Conservation (phyloP, 345 rosid species). For the Lepidium sativum region DNA sequence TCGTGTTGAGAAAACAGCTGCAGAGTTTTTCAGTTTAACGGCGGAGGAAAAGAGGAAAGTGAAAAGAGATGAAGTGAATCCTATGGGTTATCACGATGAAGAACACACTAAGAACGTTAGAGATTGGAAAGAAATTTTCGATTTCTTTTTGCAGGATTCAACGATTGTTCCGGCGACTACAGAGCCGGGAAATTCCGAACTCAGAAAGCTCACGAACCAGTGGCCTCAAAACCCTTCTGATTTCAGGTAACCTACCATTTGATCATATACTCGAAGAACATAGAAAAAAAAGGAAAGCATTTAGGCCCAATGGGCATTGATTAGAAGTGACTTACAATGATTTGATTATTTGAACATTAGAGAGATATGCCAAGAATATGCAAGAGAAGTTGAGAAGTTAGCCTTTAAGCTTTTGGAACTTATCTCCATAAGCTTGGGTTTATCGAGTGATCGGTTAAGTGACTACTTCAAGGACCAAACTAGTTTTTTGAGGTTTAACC, state of each 20-base stretch:
- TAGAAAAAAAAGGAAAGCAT: neutral
- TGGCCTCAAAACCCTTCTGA: slow-evolving; percentile 61
- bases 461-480: slow-evolving; percentile 68
- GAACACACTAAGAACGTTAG: slow-evolving; percentile 90
- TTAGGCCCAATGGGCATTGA: slow-evolving; percentile 15
- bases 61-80: slow-evolving; percentile 53
- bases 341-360: slow-evolving; percentile 33
- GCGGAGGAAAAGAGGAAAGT: slow-evolving; percentile 55
- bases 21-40: slow-evolving; percentile 44
- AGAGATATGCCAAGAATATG: slow-evolving; percentile 62
- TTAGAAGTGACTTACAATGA: no score
- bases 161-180: slow-evolving; percentile 50
- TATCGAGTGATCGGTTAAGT: slow-evolving; percentile 37
- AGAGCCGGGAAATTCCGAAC: slow-evolving; percentile 39
- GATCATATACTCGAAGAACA: neutral
- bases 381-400: slow-evolving; percentile 51
- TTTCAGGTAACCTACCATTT: slow-evolving; percentile 41
- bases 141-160: slow-evolving; percentile 51
- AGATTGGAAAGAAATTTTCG: slow-evolving; percentile 92
- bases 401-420: slow-evolving; percentile 55
- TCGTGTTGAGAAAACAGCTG: slow-evolving; percentile 33
- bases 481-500: slow-evolving; percentile 52
- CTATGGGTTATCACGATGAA: slow-evolving; percentile 64
- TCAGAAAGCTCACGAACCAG: slow-evolving; percentile 47
- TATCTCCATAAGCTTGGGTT: slow-evolving; percentile 63